Base-by-base conservation (phyloP, 495 filamentous ascomycete species). In the Penicillium riverlandense region DNA sequence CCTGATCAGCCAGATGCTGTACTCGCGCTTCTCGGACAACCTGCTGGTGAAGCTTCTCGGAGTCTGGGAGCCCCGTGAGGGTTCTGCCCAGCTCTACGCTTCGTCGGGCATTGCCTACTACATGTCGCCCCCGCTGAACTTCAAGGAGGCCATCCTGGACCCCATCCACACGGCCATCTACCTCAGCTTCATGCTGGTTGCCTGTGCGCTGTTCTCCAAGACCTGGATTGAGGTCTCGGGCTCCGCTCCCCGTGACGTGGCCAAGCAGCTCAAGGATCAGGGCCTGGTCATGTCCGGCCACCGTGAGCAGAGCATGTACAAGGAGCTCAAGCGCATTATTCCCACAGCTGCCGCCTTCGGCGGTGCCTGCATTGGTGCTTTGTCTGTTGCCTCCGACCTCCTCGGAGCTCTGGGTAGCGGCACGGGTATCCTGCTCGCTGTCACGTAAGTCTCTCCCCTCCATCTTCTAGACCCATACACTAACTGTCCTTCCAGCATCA, bases 151-250 rank as follows among this genome's bases (percentile, higher is more conserved):
- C 47, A 78, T 99, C 10, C 69, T 96, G 39, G 94, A 99, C 71
- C 92, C 94, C 29, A 84, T 99, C 54, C 91, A 99, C 74, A 96
- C 94, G 11, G 86, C 84, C 45, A 79, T 96, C 59, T 99, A 96
- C 70, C 90, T 96, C 48, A 77, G 79, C 37, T 99, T 95, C 72
- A 99, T 97, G 89, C 81, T 97, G 41, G 83, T 85, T 53, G 94
- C 94, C 50, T 99, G 94, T 58, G 94, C 94, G 41, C 79, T 97
- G 62, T 99, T 99, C 79, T 96, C 89, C 68, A 99, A 97, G 87
- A 97, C 92, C 53, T 98, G 92, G 94, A 97, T 99, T 61, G 94
- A 99, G 70, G 94, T 99, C 49, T 96, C 91, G 31, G 94, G 94
- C 63, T 95, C 90, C 46, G 87, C 86, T 67, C 94, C 94, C 16